phyloP scores from a whole-genome alignment of 306 rosid species.

The Dryas alaskensis region DNA sequence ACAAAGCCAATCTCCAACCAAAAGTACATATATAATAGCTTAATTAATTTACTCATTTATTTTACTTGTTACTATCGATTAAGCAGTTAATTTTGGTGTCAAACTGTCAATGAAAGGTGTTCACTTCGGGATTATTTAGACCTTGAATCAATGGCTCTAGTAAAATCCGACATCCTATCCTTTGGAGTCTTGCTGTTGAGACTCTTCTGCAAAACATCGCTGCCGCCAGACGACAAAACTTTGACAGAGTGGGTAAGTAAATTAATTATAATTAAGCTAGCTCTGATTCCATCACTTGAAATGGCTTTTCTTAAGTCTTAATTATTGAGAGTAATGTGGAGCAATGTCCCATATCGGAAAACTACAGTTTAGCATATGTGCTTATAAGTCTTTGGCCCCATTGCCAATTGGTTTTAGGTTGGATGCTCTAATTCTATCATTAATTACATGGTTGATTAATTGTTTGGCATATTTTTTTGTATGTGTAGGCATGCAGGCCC shows the following conservation, averaged over 20 bases:
- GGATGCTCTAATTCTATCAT: too few relatives aligned
- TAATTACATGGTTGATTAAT: not conserved
- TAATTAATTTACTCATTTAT: not conserved
- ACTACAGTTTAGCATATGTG: too few relatives aligned
- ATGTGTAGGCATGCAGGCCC: slow-evolving; percentile 16
- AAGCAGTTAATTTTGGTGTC: slow-evolving; percentile 5
- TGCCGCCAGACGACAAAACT: slow-evolving; percentile 16
- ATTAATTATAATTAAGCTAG: not conserved
- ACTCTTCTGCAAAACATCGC: slow-evolving; percentile 24
- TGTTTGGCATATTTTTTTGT: not conserved
- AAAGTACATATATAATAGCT: not conserved
- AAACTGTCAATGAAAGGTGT: slow-evolving; percentile 8
- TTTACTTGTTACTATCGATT: not conserved
- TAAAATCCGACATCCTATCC: slow-evolving; percentile 22
- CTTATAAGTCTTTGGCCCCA: too few relatives aligned
- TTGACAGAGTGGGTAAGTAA: slow-evolving; percentile 27
- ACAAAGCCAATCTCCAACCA: slow-evolving; percentile 9
- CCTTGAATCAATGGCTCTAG: slow-evolving; percentile 12
- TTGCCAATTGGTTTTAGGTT: too few relatives aligned
- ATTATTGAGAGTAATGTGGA: too few relatives aligned
- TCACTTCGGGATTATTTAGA: slow-evolving; percentile 12
- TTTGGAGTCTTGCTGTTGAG: slow-evolving; percentile 33
- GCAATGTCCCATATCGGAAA: too few relatives aligned
- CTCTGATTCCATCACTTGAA: too few relatives aligned
- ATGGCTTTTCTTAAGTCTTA: too few relatives aligned